phyloP scores from a whole-genome alignment of 345 rosid species.

The Passiflora organensis region DNA sequence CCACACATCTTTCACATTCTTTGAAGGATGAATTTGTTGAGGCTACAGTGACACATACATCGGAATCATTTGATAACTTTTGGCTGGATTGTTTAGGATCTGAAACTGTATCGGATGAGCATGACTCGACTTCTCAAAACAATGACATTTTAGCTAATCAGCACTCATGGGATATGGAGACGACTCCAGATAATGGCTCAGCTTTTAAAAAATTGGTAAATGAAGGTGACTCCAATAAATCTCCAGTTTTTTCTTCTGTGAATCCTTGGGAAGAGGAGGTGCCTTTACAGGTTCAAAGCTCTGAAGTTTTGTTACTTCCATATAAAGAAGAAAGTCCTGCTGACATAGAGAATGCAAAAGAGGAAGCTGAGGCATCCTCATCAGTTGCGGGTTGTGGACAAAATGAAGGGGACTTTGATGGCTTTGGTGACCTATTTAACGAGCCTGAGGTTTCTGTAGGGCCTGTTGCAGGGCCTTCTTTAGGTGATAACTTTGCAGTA shows the following conservation, averaged over 20 bases:
- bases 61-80: constrained; percentile 19
- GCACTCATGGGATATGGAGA: constrained; percentile 16
- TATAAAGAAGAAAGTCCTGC: constrained; percentile 51
- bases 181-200: constrained; percentile 24
- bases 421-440: constrained; percentile 79
- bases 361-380: constrained; percentile 52
- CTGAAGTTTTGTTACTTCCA: constrained; percentile 72
- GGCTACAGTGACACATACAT: constrained; percentile 23
- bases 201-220: constrained; percentile 20
- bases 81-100: constrained; percentile 51
- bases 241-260: constrained; percentile 40
- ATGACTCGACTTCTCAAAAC: constrained; percentile 30
- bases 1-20: constrained; percentile 20
- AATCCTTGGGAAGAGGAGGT: constrained; percentile 68
- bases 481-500: constrained; percentile 40
- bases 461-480: constrained; percentile 57
- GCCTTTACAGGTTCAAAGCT: constrained; percentile 53
- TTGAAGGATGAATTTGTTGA: constrained; percentile 31
- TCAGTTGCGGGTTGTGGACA: constrained; percentile 40
- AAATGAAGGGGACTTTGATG: constrained; percentile 66
- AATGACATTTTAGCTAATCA: constrained; percentile 25
- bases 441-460: constrained; percentile 67
- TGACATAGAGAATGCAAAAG: constrained; percentile 23
- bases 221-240: constrained; percentile 31
- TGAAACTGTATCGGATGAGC: constrained; percentile 34